Conservation (phyloP, 768 basidiomycete species). For the Collybia mongolica region DNA sequence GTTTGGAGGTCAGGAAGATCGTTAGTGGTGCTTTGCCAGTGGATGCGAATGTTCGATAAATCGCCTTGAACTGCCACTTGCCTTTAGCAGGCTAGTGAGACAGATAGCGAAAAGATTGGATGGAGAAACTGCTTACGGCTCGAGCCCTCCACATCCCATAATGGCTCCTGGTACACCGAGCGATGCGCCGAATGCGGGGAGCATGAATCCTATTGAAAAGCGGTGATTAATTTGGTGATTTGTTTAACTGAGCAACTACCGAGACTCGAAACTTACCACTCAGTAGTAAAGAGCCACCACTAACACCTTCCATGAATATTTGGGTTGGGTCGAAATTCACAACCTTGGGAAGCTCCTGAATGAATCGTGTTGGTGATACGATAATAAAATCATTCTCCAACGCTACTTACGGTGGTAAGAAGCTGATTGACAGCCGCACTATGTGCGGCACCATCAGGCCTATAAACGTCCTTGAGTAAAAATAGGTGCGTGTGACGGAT, state of each 20-base stretch:
- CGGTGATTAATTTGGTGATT: neutral
- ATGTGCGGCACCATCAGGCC: constrained; percentile 24
- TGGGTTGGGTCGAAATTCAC: constrained; percentile 23
- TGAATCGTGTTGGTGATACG: neutral
- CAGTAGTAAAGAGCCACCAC: constrained; percentile 24
- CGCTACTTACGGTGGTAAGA: constrained; percentile 15
- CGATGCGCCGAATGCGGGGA: constrained; percentile 21
- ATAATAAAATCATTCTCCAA: neutral
- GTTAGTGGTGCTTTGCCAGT: constrained; percentile 23
- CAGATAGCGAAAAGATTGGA: neutral
- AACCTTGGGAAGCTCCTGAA: constrained; percentile 18
- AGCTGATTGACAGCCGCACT: constrained; percentile 26
- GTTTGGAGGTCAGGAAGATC: constrained; percentile 18
- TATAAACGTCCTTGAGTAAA: neutral
- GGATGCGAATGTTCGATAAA: constrained; percentile 18
- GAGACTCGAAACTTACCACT: constrained; percentile 13
- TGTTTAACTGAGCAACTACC: neutral
- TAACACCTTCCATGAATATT: constrained; percentile 26
- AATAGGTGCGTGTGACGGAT: neutral
- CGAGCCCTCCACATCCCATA: constrained; percentile 22
- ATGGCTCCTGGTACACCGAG: constrained; percentile 21
- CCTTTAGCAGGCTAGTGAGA: constrained; percentile 3
- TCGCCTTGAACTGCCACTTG: constrained; percentile 24
- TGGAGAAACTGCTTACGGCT: constrained; percentile 11
- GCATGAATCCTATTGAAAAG: constrained; percentile 18